A percentile compares a stretch with the other conserved stretches of the same genome.
Evolutionary conservation across 805 yeast species (phyloP).

Genomic region (Yarrowia sp.): DNA sequence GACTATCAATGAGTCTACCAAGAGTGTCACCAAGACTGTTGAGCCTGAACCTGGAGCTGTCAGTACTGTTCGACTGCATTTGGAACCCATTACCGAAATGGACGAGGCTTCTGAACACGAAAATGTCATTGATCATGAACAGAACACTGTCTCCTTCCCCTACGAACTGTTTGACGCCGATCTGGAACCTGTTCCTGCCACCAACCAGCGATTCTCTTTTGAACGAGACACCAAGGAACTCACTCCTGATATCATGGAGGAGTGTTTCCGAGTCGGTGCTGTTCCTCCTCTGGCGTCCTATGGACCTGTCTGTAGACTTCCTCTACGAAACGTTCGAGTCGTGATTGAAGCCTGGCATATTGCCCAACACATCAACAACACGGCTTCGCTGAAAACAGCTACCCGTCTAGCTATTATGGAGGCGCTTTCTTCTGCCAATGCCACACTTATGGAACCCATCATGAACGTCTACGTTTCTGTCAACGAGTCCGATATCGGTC

Average conservation of each 20-base stretch:
- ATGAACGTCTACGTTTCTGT: constrained; percentile 73
- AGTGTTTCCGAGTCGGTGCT: constrained; percentile 36
- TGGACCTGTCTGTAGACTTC: constrained; percentile 43
- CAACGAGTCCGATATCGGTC: constrained; percentile 70
- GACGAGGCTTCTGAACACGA: constrained; percentile 19
- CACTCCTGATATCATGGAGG: constrained; percentile 34
- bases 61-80: constrained; percentile 35
- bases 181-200: constrained; percentile 23
- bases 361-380: constrained; percentile 47
- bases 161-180: constrained; percentile 32
- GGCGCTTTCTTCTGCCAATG: constrained; percentile 37
- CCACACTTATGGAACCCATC: constrained; percentile 69
- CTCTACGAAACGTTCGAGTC: constrained; percentile 60
- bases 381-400: constrained; percentile 45
- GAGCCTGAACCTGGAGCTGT: constrained; percentile 27
- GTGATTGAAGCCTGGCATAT: constrained; percentile 51
- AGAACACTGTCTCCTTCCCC: constrained; percentile 34
- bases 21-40: neutral
- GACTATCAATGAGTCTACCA: constrained; percentile 40
- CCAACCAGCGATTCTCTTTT: constrained; percentile 9
- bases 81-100: constrained; percentile 34
- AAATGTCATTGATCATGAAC: constrained; percentile 46
- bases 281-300: constrained; percentile 45
- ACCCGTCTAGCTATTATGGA: constrained; percentile 46
- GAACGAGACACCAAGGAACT: constrained; percentile 9